Evolutionary conservation across 306 rosid species (phyloP).

Genomic region (Lathyrus tuberosus): DNA sequence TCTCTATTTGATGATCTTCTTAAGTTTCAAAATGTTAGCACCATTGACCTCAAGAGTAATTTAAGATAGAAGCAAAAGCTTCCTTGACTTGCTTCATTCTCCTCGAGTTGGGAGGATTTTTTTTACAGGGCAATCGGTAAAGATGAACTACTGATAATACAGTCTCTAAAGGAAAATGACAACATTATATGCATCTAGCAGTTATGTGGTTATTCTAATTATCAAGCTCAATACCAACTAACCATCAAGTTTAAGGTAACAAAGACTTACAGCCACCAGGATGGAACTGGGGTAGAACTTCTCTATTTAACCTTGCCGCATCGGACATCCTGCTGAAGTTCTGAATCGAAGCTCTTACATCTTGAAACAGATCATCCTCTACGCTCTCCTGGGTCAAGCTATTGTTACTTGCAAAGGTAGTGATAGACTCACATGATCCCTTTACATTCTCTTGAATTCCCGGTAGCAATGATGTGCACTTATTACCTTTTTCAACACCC

Average conservation of each 20-base stretch:
- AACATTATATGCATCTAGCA: not conserved
- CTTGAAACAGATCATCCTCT: slow-evolving; percentile 76
- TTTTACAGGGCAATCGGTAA: not conserved
- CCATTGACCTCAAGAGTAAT: not conserved
- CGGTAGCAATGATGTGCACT: slow-evolving; percentile 36
- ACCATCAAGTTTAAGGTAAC: slow-evolving; percentile 2
- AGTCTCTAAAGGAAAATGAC: not conserved
- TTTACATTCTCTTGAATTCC: slow-evolving; percentile 70
- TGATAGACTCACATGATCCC: slow-evolving; percentile 71
- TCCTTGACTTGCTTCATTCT: slow-evolving; percentile 13
- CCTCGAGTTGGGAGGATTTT: slow-evolving; percentile 1
- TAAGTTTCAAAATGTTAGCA: not conserved
- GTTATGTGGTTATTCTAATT: not conserved
- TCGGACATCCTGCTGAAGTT: slow-evolving; percentile 54
- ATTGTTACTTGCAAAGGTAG: slow-evolving; percentile 64
- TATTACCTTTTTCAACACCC: slow-evolving; percentile 56
- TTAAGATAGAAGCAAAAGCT: not conserved
- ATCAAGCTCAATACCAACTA: not conserved
- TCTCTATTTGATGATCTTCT: not conserved
- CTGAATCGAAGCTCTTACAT: slow-evolving; percentile 94
- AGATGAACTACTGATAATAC: not conserved
- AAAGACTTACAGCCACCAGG: slow-evolving; percentile 48
- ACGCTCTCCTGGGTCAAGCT: slow-evolving; percentile 61
- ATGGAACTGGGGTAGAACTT: slow-evolving; percentile 35
- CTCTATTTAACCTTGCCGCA: slow-evolving; percentile 39